A percentile compares a stretch with the other conserved stretches of the same genome.
Conservation (phyloP, 2,329 filamentous ascomycete species). For the Arthroderma uncinatum region DNA sequence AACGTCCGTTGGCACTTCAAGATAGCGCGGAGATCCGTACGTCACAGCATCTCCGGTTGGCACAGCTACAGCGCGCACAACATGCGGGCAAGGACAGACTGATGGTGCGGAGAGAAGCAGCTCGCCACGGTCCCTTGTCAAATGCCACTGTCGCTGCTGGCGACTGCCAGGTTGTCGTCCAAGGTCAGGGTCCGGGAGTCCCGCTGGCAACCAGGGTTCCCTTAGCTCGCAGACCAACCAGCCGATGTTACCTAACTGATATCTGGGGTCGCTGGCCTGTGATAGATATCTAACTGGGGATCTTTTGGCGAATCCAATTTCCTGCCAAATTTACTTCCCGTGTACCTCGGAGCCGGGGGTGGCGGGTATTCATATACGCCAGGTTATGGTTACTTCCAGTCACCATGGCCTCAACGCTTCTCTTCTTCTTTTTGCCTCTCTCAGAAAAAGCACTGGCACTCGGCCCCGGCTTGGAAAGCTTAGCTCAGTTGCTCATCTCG, state of each 20-base stretch:
- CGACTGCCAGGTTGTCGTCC: not conserved
- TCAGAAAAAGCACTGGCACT: not conserved
- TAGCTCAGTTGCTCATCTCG: not conserved
- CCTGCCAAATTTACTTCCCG: not conserved
- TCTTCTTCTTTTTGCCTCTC: not conserved
- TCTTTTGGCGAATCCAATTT: not conserved
- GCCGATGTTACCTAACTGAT: not conserved
- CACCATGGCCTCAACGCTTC: no score
- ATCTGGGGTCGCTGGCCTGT: not conserved
- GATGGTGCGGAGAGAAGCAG: not conserved
- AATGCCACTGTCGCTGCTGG: not conserved
- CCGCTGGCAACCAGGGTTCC: not conserved
- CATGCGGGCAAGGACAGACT: not conserved
- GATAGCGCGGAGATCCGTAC: no score
- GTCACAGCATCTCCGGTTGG: not conserved
- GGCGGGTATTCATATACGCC: no score
- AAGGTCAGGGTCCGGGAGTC: not conserved
- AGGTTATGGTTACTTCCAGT: no score
- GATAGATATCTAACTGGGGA: not conserved
- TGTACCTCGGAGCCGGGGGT: not conserved
- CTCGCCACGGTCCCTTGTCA: not conserved
- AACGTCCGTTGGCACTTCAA: not conserved
- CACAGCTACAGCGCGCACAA: not conserved
- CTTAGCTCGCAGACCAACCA: not conserved
- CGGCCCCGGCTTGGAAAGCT: constrained; percentile 3